These are phyloP conservation scores for Verticillium zaregamsianum DNA, from an alignment of 2,329 filamentous ascomycete genomes.

Conservation along the genomic window DNA sequence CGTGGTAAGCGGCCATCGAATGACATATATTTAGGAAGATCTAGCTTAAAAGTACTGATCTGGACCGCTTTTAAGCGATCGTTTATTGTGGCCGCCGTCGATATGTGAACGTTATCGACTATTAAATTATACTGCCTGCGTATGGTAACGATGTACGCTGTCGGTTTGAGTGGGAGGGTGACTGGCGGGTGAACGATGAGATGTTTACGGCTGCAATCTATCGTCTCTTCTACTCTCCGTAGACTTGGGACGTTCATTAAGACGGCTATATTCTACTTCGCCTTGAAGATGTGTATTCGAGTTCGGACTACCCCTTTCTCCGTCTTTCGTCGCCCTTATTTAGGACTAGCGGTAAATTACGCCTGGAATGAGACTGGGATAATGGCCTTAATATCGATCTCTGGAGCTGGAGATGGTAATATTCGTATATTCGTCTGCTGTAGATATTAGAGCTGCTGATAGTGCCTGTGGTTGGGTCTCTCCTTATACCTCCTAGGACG, in stretches of 20 bases:
- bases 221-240: conserved; percentile 12
- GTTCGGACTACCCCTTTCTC: background rate
- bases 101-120: conserved; percentile 12
- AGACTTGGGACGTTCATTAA: conserved; percentile 11
- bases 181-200: conserved; percentile 15
- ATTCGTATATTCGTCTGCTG: background rate
- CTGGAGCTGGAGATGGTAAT: background rate
- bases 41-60: conserved; percentile 12
- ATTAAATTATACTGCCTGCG: conserved; percentile 13
- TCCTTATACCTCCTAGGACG: background rate
- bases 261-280: background rate
- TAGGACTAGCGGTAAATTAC: background rate
- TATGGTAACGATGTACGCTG: conserved; percentile 12
- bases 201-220: conserved; percentile 15
- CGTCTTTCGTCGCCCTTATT: background rate
- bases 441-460: background rate
- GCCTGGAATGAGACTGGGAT: background rate
- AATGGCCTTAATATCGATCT: background rate
- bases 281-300: background rate
- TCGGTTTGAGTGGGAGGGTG: conserved; percentile 14
- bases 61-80: conserved; percentile 12
- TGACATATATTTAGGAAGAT: background rate
- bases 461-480: background rate
- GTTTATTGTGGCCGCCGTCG: conserved; percentile 12
- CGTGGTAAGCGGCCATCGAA: conserved; percentile 2